A percentile compares a stretch with the other conserved stretches of the same genome.
phyloP scores from a whole-genome alignment of 148 eudicot species.

The Chenopodium formosanum region DNA sequence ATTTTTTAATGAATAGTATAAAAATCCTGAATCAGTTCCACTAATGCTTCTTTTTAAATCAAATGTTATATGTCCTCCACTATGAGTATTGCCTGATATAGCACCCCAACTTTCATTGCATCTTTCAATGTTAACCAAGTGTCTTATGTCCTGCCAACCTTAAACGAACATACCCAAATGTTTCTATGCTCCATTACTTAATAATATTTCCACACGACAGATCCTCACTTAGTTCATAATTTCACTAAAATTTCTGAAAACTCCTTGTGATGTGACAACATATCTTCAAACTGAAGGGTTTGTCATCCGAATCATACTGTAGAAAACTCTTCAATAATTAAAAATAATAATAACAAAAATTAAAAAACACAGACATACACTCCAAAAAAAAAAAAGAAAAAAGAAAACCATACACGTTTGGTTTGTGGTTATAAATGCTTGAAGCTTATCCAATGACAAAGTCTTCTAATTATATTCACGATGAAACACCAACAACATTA shows the following conservation, averaged over 20 bases:
- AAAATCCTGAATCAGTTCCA: too few species aligned
- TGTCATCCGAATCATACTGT: neutral
- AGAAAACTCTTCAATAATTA: too few species aligned
- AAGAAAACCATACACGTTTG: neutral
- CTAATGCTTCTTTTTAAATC: too few species aligned
- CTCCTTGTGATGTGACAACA: neutral
- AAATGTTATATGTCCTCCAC: too few species aligned
- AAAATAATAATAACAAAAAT: too few species aligned
- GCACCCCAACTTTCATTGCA: neutral
- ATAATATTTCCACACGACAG: neutral
- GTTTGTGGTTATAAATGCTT: neutral
- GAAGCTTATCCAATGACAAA: neutral
- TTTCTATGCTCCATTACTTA: neutral
- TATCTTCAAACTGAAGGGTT: neutral
- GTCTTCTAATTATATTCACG: neutral
- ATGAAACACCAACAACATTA: constrained; percentile 1
- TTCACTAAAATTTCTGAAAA: neutral
- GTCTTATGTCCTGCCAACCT: neutral
- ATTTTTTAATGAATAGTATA: too few species aligned
- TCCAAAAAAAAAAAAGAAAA: too few species aligned
- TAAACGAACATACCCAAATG: neutral
- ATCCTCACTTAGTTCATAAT: neutral
- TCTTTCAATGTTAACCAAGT: neutral
- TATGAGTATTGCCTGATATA: neutral
- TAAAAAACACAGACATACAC: too few species aligned